Base-by-base conservation (phyloP, 768 basidiomycete species). In the Suillus discolor region DNA sequence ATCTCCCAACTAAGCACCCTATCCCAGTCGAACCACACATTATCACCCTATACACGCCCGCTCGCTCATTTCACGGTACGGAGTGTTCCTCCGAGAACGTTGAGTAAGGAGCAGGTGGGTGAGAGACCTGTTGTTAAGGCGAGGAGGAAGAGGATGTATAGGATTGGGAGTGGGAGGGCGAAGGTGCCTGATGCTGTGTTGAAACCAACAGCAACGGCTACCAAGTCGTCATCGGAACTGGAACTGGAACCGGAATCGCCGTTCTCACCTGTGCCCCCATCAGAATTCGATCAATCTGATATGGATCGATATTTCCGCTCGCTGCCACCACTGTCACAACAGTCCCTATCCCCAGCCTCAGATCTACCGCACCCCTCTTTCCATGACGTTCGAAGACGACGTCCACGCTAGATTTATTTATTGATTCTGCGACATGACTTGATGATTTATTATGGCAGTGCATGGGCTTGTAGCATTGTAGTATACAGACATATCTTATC, bases 61-160 rank as follows among this genome's bases (percentile, higher is more conserved):
- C 83, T 95, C 36, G 90, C 92, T 66, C 95, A 97, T 76, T 96
- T 97, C 75, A 94, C 96, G 1, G 94, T 97, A 15, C 86, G 96
- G 39, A 94, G 93, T 65, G 92, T 90, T 28, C 95, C 94, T 0
- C 92, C 89, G 23, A 81, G 87, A 41, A 72, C 74, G 9, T 74
- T 77, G 65, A 71, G 76, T 54, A 74, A 77, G 20, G 74, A 71
- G 31, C 74, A 77, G 13, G 70, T 70, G 0, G 76, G 74, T 20
- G 85, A 87, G 63, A 80, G 81, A 34, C 87, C 81, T 59, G 86
- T 87, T 3, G 80, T 88, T 15, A 93, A 91, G 72, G 95, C 93
- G 13, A 85, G 81, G 69, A 79, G 95, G 65, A 95, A 93, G 73
- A 84, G 95, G 53, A 87, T 84, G 13, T 89, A 90, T 68, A 83